Percentiles rank a stretch among this genome's conserved stretches.
Conservation (phyloP, 495 filamentous ascomycete genomes). For the Hypoxylon fuscum region DNA sequence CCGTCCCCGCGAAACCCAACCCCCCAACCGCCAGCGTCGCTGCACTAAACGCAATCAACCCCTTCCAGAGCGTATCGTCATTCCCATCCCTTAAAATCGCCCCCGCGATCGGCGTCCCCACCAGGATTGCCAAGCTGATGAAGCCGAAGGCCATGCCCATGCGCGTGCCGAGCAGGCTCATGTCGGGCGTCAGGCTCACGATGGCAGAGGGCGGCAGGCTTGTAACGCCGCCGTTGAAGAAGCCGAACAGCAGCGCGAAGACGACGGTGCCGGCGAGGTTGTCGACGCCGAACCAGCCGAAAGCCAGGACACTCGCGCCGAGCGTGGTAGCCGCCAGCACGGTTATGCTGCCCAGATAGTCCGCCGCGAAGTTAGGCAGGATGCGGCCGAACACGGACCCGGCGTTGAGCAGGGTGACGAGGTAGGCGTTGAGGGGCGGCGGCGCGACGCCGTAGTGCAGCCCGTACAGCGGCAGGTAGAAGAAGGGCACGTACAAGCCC, state of each 20-base stretch:
- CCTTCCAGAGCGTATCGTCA: slow-evolving; percentile 12
- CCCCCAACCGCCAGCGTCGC: slow-evolving; percentile 22
- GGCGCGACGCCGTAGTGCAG: slow-evolving; percentile 62
- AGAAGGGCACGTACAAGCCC: slow-evolving; percentile 72
- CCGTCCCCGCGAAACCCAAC: slow-evolving; percentile 7
- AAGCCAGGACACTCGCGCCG: slow-evolving; percentile 57
- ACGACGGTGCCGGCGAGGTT: slow-evolving; percentile 68
- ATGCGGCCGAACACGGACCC: slow-evolving; percentile 68
- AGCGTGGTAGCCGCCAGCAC: slow-evolving; percentile 63
- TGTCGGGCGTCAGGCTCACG: slow-evolving; percentile 65
- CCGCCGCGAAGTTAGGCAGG: slow-evolving; percentile 66
- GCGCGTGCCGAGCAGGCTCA: slow-evolving; percentile 69
- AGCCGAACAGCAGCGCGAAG: slow-evolving; percentile 73
- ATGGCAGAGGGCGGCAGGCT: slow-evolving; percentile 69
- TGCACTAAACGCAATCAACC: slow-evolving; percentile 16
- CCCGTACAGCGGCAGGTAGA: slow-evolving; percentile 69
- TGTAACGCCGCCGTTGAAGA: slow-evolving; percentile 74
- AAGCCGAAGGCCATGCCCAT: slow-evolving; percentile 72
- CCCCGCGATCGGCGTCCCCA: slow-evolving; percentile 75
- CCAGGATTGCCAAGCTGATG: slow-evolving; percentile 66
- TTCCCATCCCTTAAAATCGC: slow-evolving; percentile 46
- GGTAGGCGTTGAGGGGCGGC: slow-evolving; percentile 66
- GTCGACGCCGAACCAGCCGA: slow-evolving; percentile 66
- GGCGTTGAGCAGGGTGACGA: slow-evolving; percentile 73
- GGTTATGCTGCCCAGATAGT: slow-evolving; percentile 69